phyloP scores from a whole-genome alignment of 106 monocot genomes.

The Dendrobium huoshanense region DNA sequence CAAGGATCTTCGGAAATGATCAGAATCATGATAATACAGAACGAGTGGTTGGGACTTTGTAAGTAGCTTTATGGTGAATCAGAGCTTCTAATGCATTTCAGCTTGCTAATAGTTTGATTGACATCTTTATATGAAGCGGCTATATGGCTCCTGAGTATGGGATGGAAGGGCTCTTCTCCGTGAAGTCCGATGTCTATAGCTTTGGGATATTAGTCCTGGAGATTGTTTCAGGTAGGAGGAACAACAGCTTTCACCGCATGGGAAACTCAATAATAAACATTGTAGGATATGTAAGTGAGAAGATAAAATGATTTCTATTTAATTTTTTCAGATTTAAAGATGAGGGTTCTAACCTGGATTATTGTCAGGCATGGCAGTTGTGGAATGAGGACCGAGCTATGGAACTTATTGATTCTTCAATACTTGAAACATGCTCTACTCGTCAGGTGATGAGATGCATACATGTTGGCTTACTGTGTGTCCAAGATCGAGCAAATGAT shows the following conservation, averaged over 20 bases:
- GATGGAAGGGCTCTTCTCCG: slow-evolving; percentile 16
- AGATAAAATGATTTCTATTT: background rate
- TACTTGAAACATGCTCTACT: background rate
- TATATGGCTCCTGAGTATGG: slow-evolving; percentile 29
- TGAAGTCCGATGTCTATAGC: slow-evolving; percentile 27
- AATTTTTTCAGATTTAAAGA: background rate
- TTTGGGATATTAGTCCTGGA: slow-evolving; percentile 22
- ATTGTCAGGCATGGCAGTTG: slow-evolving; percentile 16
- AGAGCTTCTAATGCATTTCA: too few species aligned
- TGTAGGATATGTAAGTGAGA: background rate
- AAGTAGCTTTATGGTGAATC: too few species aligned
- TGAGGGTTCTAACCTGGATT: background rate
- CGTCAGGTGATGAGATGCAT: slow-evolving; percentile 14
- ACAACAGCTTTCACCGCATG: slow-evolving; percentile 13
- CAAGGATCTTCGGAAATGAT: slow-evolving; percentile 2
- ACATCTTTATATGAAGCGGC: slow-evolving; percentile 1
- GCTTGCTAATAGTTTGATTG: too few species aligned
- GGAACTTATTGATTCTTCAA: slow-evolving; percentile 15
- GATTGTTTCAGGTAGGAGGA: slow-evolving; percentile 24
- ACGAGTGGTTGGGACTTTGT: slow-evolving; percentile 22
- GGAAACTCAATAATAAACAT: background rate
- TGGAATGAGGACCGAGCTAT: slow-evolving; percentile 16
- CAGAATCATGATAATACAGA: slow-evolving; percentile 19
- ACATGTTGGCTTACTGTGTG: slow-evolving; percentile 14
- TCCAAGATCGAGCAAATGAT: slow-evolving; percentile 14